Evolutionary conservation across 352 stramenopile genomes (phyloP), one percentile per base, ranked within the genome.

Genomic region (Pythium guiyangense): DNA sequence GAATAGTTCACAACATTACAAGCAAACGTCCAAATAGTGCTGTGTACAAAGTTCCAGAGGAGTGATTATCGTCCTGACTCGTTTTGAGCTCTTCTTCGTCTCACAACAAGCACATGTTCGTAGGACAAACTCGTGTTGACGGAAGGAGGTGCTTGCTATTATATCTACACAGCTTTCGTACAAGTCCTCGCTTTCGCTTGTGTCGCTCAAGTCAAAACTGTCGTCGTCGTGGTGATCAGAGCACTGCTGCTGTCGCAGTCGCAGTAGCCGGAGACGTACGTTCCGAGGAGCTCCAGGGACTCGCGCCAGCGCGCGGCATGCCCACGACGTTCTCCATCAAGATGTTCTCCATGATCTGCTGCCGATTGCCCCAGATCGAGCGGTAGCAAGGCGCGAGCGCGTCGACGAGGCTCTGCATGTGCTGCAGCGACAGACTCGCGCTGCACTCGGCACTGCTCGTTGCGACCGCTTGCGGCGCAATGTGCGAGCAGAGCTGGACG

Each of bases 401-500:
- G 50, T 84, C 73, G 2, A 73, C 71, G 4, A 84, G 69, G 3
- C 66, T 62, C 50, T 80, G 66, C 50, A 72, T 75, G 14, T 80
- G 71, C 45, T 84, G 71, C 25, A 69, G 60, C 60, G 60, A 70
- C 52, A 77, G 62, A 44, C 74, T 63, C 10, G 69, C 47, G n/a
- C 9, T 20, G 18, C 17, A 20, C 39, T 20, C 20, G 10, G 52
- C 18, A 6, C 48, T 70, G 17, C 65, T 66, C 17, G 71, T 66
- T 34, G 60, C 69, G 4, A 61, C 64, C 26, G 60, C 69, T 20
- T 62, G 64, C 2, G 78, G 53, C 50, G 74, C 67, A 31, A 84
- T 57, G 52, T 80, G 76, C 43, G 73, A 84, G 45, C 71, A 80
- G n/a, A 84, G 58, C 57, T 84, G 71, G 22, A 84, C 48, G 35